Evolutionary conservation across 2,329 filamentous ascomycete genomes (phyloP), one percentile per base, ranked within the genome.

Genomic region (Fusarium marasasianum): DNA sequence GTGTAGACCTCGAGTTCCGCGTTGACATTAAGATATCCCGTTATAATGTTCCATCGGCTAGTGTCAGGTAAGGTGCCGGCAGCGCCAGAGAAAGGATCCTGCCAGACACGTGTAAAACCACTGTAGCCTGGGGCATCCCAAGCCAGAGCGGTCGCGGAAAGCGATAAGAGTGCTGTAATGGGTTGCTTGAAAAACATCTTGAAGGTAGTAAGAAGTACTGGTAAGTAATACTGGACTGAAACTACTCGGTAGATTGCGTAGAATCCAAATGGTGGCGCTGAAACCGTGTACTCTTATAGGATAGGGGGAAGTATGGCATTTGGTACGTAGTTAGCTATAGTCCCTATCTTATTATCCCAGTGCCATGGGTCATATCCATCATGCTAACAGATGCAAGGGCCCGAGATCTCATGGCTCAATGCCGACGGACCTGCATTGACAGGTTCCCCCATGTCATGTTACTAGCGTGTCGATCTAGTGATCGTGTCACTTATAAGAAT

Each of bases 1-100:
- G 83, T 84, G 79, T 89, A 89, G 1, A 80, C 80, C 73, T 89
- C 82, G 40, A 83, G 78, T 79, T 89, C 87, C 63, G 83, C 80
- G 79, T 89, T 89, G 75, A 84, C 82, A 57, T 83, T 79, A 1
- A 86, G 74, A 72, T 85, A 71, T 5, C 74, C 79, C 7, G 79
- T 75, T 45, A 83, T 82, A 64, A 86, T 82, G 78, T 86, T 85
- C 87, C 87, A 89, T 59, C 73, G 83, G 62, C 74, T 72, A 5
- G 76, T 51, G 77, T 85, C 82, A 41, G 84, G 83, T 5, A 78
- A 58, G 10, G 76, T 69, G 11, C 84, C 86, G 3, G 80, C 76
- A 4, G 79, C 44, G 4, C 86, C 86, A n/a, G 76, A 41, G 71
- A 88, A 89, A 9, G 69, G 79, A 50, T 88, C 86, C 44, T 82